Base-by-base conservation (phyloP, 768 basidiomycete species). In the Omphalotus guepiniiformis region DNA sequence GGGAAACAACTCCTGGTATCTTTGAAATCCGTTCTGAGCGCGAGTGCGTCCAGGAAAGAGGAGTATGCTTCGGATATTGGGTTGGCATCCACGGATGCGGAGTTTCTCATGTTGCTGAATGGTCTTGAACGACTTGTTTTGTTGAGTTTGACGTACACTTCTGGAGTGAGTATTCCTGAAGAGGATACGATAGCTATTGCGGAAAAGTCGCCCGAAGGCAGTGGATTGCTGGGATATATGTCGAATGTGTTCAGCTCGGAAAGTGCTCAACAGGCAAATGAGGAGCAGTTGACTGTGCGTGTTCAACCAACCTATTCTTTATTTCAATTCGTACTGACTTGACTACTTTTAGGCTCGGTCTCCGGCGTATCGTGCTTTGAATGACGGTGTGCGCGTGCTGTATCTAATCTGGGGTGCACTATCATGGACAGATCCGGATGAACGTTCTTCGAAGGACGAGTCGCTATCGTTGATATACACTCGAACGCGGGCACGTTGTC, bases 211-310 rank as follows among this genome's bases (percentile, higher is more conserved):
- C 60, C 71, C 15, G 82, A 84, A 53, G 70, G 72, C 7, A 73
- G 77, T 58, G 85, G 93, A 1, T 66, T 98, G 9, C 71, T 97
- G 0, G 92, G 93, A 7, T 88, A 92, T 57, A 85, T 99, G 42
- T 93, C 93, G 2, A 89, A 82, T 47, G 94, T 97, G 2, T 94
- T 99, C 58, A 79, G 86, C 34, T 80, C 82, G 0, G 89, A 93
- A n/a, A 74, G 69, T 28, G 57, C 67, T 7, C 64, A 73, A 9
- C 61, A 63, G 46, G 55, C 63, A 30, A 58, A 64, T 13, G 81
- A 81, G 12, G 85, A 85, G 29, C 78, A 77, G 51, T 58, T 82
- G 7, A 75, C 72, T 47, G 88, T 84, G 55, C 59, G 79, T 67
- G 6, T 30, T 19, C 30, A 44, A 32, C 47, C n/a, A n/a, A n/a